phyloP scores from a whole-genome alignment of 1,139 yeast genomes.

The Saccharomyces hybrid region DNA sequence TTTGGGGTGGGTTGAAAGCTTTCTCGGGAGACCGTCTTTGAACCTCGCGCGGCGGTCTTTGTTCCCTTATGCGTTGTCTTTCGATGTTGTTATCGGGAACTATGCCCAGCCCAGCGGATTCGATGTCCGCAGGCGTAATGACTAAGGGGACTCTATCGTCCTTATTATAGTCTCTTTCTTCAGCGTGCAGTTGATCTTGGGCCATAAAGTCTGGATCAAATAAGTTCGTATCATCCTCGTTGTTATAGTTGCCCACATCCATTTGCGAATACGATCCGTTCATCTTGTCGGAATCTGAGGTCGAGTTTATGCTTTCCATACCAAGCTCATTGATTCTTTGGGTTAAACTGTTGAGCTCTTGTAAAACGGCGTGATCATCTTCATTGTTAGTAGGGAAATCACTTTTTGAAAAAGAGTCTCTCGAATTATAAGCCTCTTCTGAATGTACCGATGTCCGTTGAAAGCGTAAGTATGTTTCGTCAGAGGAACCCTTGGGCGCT shows the following conservation, averaged over 20 bases:
- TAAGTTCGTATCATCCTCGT: constrained; percentile 16
- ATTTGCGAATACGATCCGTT: neutral
- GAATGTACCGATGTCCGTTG: neutral
- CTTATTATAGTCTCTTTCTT: constrained; percentile 14
- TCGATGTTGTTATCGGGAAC: neutral
- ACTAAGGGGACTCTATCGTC: constrained; percentile 5
- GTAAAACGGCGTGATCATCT: constrained; percentile 1
- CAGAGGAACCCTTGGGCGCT: neutral
- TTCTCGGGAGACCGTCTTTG: neutral
- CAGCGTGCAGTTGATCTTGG: constrained; percentile 21
- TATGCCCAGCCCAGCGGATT: neutral
- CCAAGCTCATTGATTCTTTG: constrained; percentile 18
- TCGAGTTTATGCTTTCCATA: constrained; percentile 5
- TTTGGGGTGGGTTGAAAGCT: neutral
- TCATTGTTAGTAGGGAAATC: neutral
- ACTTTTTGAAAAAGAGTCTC: neutral
- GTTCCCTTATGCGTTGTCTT: constrained; percentile 1
- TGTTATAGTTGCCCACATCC: neutral
- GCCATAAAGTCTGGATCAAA: constrained; percentile 31
- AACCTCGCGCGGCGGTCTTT: neutral
- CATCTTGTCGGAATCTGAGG: neutral
- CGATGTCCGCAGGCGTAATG: neutral
- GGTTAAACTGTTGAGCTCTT: constrained; percentile 12
- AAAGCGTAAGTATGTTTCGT: neutral
- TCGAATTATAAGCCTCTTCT: neutral